A percentile compares a stretch with the other conserved stretches of the same genome.
Evolutionary conservation across 768 basidiomycete genomes (phyloP).

Genomic region (Leccinum obscurum): DNA sequence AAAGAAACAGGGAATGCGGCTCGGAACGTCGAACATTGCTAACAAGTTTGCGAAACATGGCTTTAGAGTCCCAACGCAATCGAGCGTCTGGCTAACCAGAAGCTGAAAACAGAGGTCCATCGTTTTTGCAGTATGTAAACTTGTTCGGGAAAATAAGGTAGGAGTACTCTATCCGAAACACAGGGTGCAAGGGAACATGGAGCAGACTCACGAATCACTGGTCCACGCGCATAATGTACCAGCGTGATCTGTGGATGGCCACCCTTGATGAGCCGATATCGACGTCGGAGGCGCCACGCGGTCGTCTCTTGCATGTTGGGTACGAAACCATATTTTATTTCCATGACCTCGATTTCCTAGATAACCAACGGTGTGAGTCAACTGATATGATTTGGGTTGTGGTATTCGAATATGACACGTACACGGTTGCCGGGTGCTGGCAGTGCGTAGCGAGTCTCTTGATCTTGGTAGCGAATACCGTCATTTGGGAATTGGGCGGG

Average conservation of each 20-base stretch:
- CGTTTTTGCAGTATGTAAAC: background rate
- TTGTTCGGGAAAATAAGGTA: slow-evolving; percentile 4
- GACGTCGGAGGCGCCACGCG: slow-evolving; percentile 69
- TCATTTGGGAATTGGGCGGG: slow-evolving; percentile 68
- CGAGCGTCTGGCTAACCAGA: background rate
- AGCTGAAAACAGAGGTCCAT: background rate
- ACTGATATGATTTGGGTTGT: background rate
- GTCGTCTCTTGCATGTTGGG: slow-evolving; percentile 58
- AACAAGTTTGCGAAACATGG: background rate
- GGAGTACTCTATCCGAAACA: slow-evolving; percentile 23
- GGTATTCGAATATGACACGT: slow-evolving; percentile 27
- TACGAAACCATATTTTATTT: slow-evolving; percentile 76
- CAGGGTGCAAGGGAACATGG: slow-evolving; percentile 1
- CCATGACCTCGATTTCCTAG: slow-evolving; percentile 77
- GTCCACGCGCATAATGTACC: slow-evolving; percentile 74
- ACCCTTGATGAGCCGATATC: slow-evolving; percentile 71
- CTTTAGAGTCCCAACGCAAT: background rate
- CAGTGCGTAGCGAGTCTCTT: slow-evolving; percentile 58
- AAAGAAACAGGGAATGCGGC: background rate
- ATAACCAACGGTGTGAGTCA: background rate
- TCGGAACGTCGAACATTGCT: background rate
- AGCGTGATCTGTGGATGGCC: slow-evolving; percentile 73
- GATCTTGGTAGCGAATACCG: slow-evolving; percentile 75
- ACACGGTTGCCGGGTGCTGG: slow-evolving; percentile 57
- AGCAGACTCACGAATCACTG: slow-evolving; percentile 52